Base-by-base conservation (phyloP, 2,329 filamentous ascomycete species). In the Cercospora zeae-maydis region DNA sequence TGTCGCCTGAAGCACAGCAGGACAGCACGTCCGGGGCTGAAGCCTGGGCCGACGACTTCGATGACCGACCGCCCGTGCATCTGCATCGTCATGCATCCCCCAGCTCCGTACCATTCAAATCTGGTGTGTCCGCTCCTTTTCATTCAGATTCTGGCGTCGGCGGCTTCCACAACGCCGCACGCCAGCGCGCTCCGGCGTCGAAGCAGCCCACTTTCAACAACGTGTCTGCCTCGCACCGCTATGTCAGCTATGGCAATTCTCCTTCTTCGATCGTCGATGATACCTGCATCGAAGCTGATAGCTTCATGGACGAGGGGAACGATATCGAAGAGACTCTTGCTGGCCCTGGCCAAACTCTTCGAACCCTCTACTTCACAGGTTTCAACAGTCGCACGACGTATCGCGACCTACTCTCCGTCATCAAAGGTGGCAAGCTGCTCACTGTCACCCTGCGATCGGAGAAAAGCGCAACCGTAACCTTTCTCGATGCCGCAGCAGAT, bases 391-490 rank as follows among this genome's bases (percentile, higher is more conserved):
- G 79, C 2, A 84, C 83, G 13, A 89, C 86, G 0, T 85, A 90
- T 70, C 81, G 81, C 52, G 89, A 95, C 66, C 78, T 95, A 63
- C 81, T 83, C 2, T 80, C 82, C 21, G 81, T 82, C 10, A 77
- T 95, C 57, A 86, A 88, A 62, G 91, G 91, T 24, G 91, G 91
- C 1, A 80, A 84, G 66, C 70, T 96, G 10, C 75, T 93, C 10
- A 88, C 92, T 66, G 78, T 93, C 42, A 88, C 84, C 68, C 69
- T 92, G 53, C 84, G 86, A 33, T 72, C 83, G 45, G 86, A 91
- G 57, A 83, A 83, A 33, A 79, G 78, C 49, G 89, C 86, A 3
- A 83, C 82, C 45, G 80, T 95, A 1, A 90, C 91, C 0, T 95
- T 95, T 72, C 79, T 91, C 6, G 81, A 86, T 56, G 83, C 83